phyloP scores from a whole-genome alignment of 208 protist genomes.

The Endotrypanum monterogeii region DNA sequence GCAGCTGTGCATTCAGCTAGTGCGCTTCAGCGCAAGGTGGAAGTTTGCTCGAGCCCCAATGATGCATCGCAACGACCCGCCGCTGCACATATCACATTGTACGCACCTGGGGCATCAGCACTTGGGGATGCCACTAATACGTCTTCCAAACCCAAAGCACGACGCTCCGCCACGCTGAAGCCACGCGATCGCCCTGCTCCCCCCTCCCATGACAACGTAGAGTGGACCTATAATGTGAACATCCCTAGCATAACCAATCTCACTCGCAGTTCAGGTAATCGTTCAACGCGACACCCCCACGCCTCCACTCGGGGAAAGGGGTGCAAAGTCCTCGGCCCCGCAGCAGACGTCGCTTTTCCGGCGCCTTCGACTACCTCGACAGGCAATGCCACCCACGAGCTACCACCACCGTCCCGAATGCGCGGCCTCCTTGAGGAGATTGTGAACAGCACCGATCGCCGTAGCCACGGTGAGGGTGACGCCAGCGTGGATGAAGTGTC shows the following conservation, averaged over 20 bases:
- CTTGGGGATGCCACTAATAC: background rate
- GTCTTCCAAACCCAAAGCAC: background rate
- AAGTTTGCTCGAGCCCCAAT: background rate
- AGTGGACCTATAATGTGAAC: background rate
- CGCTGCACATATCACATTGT: background rate
- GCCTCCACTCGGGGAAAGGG: background rate
- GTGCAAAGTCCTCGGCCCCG: background rate
- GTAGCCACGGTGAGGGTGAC: background rate
- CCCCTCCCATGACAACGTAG: background rate
- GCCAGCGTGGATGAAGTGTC: background rate
- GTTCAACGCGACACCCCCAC: background rate
- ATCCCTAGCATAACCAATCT: background rate
- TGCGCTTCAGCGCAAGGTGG: background rate
- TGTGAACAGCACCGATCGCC: constrained; percentile 14
- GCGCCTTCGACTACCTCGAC: constrained; percentile 1
- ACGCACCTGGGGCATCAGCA: background rate
- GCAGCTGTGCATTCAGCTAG: background rate
- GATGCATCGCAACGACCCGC: constrained; percentile 21
- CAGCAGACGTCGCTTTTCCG: background rate
- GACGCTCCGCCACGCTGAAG: background rate
- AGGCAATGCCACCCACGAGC: background rate
- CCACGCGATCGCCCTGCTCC: background rate
- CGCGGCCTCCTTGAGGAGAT: constrained; percentile 14
- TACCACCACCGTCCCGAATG: constrained; percentile 5
- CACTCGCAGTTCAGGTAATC: background rate